Conservation (phyloP, 306 rosid genomes). For the Geum urbanum region DNA sequence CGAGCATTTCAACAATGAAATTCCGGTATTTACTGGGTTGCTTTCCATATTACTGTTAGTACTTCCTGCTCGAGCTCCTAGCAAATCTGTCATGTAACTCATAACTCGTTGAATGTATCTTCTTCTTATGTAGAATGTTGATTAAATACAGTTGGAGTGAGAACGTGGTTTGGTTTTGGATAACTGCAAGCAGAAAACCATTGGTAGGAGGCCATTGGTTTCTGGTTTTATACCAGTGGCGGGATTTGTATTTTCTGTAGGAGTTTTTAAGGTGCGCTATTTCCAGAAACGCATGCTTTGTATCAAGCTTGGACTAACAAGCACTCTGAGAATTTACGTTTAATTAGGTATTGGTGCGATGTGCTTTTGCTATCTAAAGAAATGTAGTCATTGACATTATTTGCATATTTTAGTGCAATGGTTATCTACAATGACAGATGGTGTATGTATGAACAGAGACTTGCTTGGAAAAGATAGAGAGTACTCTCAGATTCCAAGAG, state of each 20-base stretch:
- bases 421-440: neutral
- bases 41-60: too few species aligned
- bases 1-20: too few species aligned
- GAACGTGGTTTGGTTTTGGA: neutral
- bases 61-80: too few species aligned
- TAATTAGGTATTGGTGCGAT: neutral
- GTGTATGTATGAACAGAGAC: neutral
- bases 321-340: neutral
- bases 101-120: too few species aligned
- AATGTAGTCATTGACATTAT: neutral
- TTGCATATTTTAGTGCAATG: neutral
- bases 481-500: conserved; percentile 22
- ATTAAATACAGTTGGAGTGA: too few species aligned
- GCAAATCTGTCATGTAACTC: too few species aligned
- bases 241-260: neutral
- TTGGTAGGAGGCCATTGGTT: conserved; percentile 13
- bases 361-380: neutral
- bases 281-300: conserved; percentile 7
- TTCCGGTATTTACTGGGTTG: too few species aligned
- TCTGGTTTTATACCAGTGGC: conserved; percentile 25
- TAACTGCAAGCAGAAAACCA: conserved; percentile 9
- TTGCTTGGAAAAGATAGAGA: conserved; percentile 19
- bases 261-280: neutral
- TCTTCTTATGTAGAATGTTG: too few species aligned
- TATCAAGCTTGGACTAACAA: neutral